A percentile compares a stretch with the other conserved stretches of the same genome.
phyloP scores from a whole-genome alignment of 257 asterid genomes.

The Prunella vulgaris region DNA sequence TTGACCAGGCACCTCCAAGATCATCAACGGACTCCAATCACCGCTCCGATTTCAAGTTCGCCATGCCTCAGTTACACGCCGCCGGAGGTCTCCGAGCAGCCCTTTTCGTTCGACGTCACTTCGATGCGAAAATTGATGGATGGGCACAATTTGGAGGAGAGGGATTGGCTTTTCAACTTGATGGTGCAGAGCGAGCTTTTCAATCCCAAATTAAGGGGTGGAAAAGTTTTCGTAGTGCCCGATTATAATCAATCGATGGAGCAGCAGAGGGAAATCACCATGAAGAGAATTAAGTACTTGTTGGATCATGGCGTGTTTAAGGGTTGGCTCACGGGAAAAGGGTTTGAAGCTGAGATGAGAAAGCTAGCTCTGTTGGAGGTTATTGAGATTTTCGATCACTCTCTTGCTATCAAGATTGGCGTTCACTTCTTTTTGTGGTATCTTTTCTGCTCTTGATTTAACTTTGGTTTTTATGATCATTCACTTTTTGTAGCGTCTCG shows the following conservation, averaged over 20 bases:
- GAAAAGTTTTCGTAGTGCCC: constrained; percentile 65
- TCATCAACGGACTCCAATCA: constrained; percentile 16
- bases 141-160: constrained; percentile 66
- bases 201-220: constrained; percentile 67
- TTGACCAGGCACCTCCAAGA: constrained; percentile 55
- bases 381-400: constrained; percentile 70
- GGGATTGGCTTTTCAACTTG: constrained; percentile 80
- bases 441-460: neutral
- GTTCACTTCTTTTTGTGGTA: constrained; percentile 92
- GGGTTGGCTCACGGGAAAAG: constrained; percentile 78
- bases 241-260: constrained; percentile 95
- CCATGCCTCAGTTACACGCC: constrained; percentile 80
- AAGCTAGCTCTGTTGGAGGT: constrained; percentile 85
- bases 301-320: constrained; percentile 72
- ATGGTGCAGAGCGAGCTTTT: constrained; percentile 73
- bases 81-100: constrained; percentile 60
- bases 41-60: constrained; percentile 26
- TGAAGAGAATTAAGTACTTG: constrained; percentile 76
- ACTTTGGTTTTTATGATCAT: neutral
- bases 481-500: neutral
- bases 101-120: constrained; percentile 43
- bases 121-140: constrained; percentile 82
- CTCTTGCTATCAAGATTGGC: constrained; percentile 79
- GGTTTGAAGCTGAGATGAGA: constrained; percentile 73
- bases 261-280: constrained; percentile 95